These are phyloP conservation scores for Hordeum marinum DNA, from an alignment of 176 grass and related monocot genomes.

Conservation along the genomic window DNA sequence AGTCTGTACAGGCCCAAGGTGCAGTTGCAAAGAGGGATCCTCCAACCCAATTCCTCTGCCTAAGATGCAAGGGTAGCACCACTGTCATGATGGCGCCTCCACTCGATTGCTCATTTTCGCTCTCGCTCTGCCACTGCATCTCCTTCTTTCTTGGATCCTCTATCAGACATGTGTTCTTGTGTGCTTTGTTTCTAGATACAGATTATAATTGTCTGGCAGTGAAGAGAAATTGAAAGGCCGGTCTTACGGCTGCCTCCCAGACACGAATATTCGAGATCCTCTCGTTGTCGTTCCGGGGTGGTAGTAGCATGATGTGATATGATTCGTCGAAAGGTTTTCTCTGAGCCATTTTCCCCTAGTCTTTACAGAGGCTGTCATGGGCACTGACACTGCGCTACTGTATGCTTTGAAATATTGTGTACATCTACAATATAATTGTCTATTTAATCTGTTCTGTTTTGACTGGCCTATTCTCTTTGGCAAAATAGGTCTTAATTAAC, in stretches of 20 bases:
- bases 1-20: neutral
- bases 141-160: neutral
- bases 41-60: neutral
- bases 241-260: slow-evolving; percentile 13
- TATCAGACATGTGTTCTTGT: neutral
- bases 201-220: neutral
- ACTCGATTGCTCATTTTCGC: neutral
- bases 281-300: neutral
- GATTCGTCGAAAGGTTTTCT: slow-evolving; percentile 21
- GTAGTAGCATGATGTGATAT: slow-evolving; percentile 14
- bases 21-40: neutral
- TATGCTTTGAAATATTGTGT: slow-evolving; percentile 1
- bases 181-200: neutral
- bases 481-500: neutral
- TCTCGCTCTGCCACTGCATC: neutral
- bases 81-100: neutral
- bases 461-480: neutral
- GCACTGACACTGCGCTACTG: neutral
- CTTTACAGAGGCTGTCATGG: neutral
- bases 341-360: neutral
- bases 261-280: neutral
- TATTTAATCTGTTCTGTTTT: neutral
- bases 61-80: neutral
- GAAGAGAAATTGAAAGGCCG: slow-evolving; percentile 17
- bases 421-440: neutral